Evolutionary conservation across 1,284 basidiomycete species (phyloP).

Genomic region (Fomitopsis palustris): DNA sequence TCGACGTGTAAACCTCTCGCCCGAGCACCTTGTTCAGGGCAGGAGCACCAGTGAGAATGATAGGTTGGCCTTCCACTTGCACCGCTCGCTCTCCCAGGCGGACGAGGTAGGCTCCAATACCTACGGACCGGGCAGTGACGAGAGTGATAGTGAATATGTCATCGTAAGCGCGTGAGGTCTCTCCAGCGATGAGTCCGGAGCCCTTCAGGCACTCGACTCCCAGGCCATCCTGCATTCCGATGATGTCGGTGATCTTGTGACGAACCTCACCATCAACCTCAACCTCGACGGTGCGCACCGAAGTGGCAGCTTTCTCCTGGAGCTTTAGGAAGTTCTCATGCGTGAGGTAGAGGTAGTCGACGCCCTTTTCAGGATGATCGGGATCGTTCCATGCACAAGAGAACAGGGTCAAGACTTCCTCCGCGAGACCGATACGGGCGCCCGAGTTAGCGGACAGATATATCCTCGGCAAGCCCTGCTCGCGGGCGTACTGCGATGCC

Average conservation of each 20-base stretch:
- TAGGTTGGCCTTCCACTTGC: slow-evolving; percentile 98
- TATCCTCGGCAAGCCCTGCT: slow-evolving; percentile 86
- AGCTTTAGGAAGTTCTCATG: slow-evolving; percentile 82
- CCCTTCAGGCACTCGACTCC: slow-evolving; percentile 97
- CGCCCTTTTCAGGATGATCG: slow-evolving; percentile 87
- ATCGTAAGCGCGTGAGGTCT: slow-evolving; percentile 97
- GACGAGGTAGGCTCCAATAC: slow-evolving; percentile 98
- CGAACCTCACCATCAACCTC: slow-evolving; percentile 84
- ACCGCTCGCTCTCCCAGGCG: slow-evolving; percentile 97
- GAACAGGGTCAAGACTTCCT: slow-evolving; percentile 89
- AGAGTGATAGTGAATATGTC: slow-evolving; percentile 99
- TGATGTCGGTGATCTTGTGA: slow-evolving; percentile 95
- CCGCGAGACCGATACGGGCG: slow-evolving; percentile 93
- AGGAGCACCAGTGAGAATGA: slow-evolving; percentile 96
- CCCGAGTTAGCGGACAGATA: slow-evolving; percentile 99
- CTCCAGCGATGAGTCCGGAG: slow-evolving; percentile 97
- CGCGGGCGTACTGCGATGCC: slow-evolving; percentile 90
- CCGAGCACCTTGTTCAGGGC: slow-evolving; percentile 99
- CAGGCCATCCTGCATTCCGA: slow-evolving; percentile 95
- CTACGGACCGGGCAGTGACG: slow-evolving; percentile 97
- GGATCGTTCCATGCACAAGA: slow-evolving; percentile 89
- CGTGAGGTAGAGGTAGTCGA: slow-evolving; percentile 95
- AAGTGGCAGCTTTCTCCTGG: slow-evolving; percentile 75
- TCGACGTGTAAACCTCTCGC: slow-evolving; percentile 98
- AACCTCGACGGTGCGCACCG: slow-evolving; percentile 82